Percentiles rank a stretch among this genome's conserved stretches.
Evolutionary conservation across 345 rosid genomes (phyloP).

Genomic region (Cochlearia excelsa): DNA sequence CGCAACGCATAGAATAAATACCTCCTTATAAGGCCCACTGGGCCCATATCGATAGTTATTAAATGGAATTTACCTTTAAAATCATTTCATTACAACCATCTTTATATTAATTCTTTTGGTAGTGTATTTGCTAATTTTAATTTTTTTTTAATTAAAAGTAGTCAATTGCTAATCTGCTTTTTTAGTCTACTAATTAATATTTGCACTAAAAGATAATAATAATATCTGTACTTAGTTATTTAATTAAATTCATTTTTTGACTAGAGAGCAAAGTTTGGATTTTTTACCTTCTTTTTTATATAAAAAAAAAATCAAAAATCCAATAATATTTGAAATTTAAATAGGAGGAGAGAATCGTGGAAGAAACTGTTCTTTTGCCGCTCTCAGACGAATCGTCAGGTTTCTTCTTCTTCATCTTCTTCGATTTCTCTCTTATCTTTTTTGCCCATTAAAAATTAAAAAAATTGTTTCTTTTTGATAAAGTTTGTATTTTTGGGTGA

Average conservation of each 20-base stretch:
- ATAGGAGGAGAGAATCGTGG: neutral
- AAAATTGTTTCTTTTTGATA: slow-evolving; percentile 9
- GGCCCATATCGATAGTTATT: neutral
- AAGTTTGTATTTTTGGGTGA: slow-evolving; percentile 4
- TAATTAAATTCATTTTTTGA: too few species aligned
- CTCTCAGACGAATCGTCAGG: slow-evolving; percentile 22
- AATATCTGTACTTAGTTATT: too few species aligned
- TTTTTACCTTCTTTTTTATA: too few species aligned
- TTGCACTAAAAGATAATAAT: neutral
- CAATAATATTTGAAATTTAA: neutral
- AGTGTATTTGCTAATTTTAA: neutral
- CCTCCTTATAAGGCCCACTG: slow-evolving; percentile 10
- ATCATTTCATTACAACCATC: neutral
- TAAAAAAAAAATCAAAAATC: neutral
- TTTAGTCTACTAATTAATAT: neutral
- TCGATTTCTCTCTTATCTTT: neutral
- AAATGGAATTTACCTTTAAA: neutral
- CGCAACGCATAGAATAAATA: neutral
- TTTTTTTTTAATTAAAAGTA: neutral
- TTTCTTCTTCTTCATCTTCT: neutral
- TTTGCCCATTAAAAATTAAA: neutral
- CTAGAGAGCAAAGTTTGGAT: neutral
- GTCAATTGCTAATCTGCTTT: too few species aligned
- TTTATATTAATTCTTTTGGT: neutral
- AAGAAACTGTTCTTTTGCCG: slow-evolving; percentile 5